phyloP scores from a whole-genome alignment of 768 basidiomycete genomes.

The Clitopilus passeckerianus region DNA sequence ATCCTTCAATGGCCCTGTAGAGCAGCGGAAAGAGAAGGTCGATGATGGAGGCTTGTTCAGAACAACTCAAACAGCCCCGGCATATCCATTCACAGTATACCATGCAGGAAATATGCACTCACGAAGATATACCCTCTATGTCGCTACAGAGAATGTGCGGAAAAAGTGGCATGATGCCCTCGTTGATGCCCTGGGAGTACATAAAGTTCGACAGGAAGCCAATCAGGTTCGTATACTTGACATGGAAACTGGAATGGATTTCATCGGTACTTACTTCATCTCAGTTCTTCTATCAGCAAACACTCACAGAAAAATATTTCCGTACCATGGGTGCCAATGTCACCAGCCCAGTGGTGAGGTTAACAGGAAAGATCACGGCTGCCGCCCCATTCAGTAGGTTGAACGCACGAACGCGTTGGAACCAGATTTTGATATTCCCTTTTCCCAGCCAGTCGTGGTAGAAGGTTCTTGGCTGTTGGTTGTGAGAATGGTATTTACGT shows the following conservation, averaged over 20 bases:
- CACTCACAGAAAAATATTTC: constrained; percentile 60
- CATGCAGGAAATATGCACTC: constrained; percentile 53
- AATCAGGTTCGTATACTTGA: constrained; percentile 52
- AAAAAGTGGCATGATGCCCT: constrained; percentile 61
- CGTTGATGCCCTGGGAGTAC: constrained; percentile 56
- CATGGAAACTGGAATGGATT: not conserved
- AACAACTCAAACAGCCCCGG: constrained; percentile 40
- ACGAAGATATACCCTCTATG: constrained; percentile 72
- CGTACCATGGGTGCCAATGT: constrained; percentile 35
- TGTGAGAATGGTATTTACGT: constrained; percentile 71
- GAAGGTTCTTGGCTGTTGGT: constrained; percentile 58
- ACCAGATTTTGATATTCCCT: not conserved
- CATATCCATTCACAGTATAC: constrained; percentile 77
- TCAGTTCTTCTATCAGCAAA: constrained; percentile 66
- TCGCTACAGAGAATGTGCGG: constrained; percentile 49
- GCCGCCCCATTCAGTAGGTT: constrained; percentile 63
- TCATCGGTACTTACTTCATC: not conserved
- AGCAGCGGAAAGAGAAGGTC: constrained; percentile 56
- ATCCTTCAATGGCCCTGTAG: constrained; percentile 53
- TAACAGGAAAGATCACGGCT: constrained; percentile 55
- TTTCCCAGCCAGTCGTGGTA: constrained; percentile 39
- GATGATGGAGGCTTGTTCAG: constrained; percentile 59
- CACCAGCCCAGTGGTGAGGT: constrained; percentile 21
- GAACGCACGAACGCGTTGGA: not conserved
- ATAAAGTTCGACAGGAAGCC: constrained; percentile 60